Evolutionary conservation across 441 rosid species (phyloP).

Genomic region (Croton setiger): DNA sequence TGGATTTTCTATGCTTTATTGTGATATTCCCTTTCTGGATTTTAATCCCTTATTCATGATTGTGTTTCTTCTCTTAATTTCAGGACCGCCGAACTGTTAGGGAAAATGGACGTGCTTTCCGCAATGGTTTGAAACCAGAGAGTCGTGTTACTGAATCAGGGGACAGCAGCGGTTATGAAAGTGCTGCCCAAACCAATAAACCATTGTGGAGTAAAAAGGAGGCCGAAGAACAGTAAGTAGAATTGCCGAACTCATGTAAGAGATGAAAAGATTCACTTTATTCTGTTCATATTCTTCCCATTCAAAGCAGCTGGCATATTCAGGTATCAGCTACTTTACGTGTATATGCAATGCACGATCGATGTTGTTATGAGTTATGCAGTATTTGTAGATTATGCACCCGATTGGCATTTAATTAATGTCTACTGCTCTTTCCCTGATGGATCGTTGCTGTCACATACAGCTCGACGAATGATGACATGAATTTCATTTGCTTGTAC

Average conservation of each 20-base stretch:
- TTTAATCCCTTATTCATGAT: neutral
- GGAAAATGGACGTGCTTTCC: constrained; percentile 32
- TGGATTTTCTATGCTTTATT: neutral
- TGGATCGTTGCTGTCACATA: neutral
- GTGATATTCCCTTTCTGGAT: constrained; percentile 1
- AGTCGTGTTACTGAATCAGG: constrained; percentile 56
- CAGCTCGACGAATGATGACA: neutral
- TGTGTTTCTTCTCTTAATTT: constrained; percentile 14
- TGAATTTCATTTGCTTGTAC: constrained; percentile 7
- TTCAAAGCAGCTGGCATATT: constrained; percentile 14
- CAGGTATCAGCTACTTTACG: constrained; percentile 8
- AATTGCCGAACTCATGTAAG: constrained; percentile 16
- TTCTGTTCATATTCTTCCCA: constrained; percentile 10
- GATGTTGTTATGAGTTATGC: neutral
- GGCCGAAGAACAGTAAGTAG: constrained; percentile 36
- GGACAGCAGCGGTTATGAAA: constrained; percentile 70
- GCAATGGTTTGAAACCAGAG: constrained; percentile 35
- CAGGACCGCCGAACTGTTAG: constrained; percentile 52
- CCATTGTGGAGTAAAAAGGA: constrained; percentile 42
- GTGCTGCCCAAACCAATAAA: constrained; percentile 40
- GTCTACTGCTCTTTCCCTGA: constrained; percentile 6
- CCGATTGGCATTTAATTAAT: constrained; percentile 15
- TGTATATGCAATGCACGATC: constrained; percentile 7
- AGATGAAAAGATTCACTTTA: constrained; percentile 20
- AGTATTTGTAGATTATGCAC: constrained; percentile 22